phyloP scores from a whole-genome alignment of 2,329 filamentous ascomycete species.

The Penicillium sp. region DNA sequence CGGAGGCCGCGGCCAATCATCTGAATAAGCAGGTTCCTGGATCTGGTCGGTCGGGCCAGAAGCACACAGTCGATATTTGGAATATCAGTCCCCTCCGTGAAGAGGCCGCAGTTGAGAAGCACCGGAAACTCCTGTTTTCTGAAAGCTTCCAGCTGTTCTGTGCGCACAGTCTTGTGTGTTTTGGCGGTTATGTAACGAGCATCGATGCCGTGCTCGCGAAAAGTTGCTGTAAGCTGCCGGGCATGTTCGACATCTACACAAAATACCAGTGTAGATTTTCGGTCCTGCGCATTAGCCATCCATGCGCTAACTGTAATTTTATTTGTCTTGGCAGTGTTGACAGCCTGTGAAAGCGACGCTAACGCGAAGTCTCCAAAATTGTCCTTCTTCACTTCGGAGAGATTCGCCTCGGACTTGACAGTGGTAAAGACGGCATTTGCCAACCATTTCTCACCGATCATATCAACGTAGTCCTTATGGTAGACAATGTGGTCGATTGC shows the following conservation, averaged over 20 bases:
- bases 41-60: conserved; percentile 81
- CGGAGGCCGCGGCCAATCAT: conserved; percentile 97
- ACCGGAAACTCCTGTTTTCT: conserved; percentile 75
- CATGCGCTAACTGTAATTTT: conserved; percentile 82
- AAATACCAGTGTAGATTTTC: conserved; percentile 87
- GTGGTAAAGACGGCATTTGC: conserved; percentile 93
- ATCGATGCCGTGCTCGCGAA: conserved; percentile 74
- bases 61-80: conserved; percentile 95
- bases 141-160: conserved; percentile 71
- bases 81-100: conserved; percentile 96
- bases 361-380: conserved; percentile 75
- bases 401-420: conserved; percentile 75
- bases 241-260: conserved; percentile 90
- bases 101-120: conserved; percentile 90
- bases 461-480: conserved; percentile 77
- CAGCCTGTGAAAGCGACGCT: conserved; percentile 70
- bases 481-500: conserved; percentile 96
- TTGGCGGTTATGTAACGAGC: conserved; percentile 83
- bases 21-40: conserved; percentile 88
- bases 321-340: conserved; percentile 80
- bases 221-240: conserved; percentile 67
- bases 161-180: conserved; percentile 67
- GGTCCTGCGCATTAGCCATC: conserved; percentile 68
- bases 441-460: conserved; percentile 89
- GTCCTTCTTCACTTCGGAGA: conserved; percentile 65